Conservation (phyloP, 1,284 basidiomycete genomes). For the Flammula alnicola region DNA sequence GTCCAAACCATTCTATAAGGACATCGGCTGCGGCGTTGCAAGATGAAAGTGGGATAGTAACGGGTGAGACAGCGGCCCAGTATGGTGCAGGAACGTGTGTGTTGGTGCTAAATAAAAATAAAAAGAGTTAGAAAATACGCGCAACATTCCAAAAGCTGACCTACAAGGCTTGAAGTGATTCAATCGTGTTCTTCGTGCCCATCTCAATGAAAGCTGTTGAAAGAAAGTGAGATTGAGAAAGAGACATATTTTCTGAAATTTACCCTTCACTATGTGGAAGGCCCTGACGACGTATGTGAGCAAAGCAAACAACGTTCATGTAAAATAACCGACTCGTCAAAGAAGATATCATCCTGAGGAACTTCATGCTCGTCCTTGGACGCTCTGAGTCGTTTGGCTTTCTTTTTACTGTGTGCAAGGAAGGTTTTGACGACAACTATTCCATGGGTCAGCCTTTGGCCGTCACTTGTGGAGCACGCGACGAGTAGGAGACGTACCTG, state of each 20-base stretch:
- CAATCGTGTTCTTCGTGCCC: conserved; percentile 62
- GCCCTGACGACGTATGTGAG: conserved; percentile 42
- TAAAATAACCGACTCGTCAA: conserved; percentile 55
- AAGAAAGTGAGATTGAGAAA: conserved; percentile 2
- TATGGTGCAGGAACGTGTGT: conserved; percentile 80
- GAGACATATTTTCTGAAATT: background rate
- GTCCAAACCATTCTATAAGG: conserved; percentile 80
- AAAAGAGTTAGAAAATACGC: conserved; percentile 2
- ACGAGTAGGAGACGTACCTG: too few species aligned
- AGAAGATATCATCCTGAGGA: conserved; percentile 62
- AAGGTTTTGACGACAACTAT: conserved; percentile 57
- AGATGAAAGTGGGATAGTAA: conserved; percentile 64
- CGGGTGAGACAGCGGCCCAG: conserved; percentile 74
- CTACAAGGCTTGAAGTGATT: conserved; percentile 64
- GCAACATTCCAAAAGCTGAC: conserved; percentile 20
- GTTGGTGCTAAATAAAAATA: conserved; percentile 55
- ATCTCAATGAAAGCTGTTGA: conserved; percentile 58
- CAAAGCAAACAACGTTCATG: background rate
- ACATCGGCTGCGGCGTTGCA: conserved; percentile 75
- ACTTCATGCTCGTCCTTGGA: conserved; percentile 44
- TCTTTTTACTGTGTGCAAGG: conserved; percentile 58
- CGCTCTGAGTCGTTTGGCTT: conserved; percentile 45
- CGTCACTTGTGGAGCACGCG: background rate
- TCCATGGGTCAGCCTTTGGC: background rate
- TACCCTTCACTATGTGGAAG: conserved; percentile 66